These are phyloP conservation scores for Fomitopsis palustris DNA, from an alignment of 1,284 basidiomycete species.

Conservation along the genomic window DNA sequence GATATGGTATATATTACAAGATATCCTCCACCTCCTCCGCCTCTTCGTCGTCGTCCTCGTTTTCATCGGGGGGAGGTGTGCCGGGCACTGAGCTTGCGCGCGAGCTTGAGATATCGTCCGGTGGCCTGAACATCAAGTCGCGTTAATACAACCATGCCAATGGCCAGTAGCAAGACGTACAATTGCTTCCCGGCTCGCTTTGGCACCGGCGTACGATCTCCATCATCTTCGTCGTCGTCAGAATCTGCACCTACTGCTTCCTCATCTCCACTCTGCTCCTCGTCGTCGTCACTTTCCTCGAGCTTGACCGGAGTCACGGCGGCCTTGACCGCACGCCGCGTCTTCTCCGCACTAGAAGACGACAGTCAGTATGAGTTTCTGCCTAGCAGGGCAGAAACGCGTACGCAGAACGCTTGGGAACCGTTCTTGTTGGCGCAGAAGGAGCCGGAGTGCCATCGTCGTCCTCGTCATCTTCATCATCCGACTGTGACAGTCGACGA, in stretches of 20 bases:
- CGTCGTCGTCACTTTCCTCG: slow-evolving; percentile 38
- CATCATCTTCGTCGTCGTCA: slow-evolving; percentile 29
- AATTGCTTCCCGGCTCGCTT: neutral
- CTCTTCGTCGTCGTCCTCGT: slow-evolving; percentile 1
- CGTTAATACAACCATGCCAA: neutral
- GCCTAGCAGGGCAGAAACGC: slow-evolving; percentile 10
- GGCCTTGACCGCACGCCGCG: slow-evolving; percentile 24
- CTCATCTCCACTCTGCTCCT: slow-evolving; percentile 24
- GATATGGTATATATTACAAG: too few species aligned
- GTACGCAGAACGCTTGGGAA: slow-evolving; percentile 34
- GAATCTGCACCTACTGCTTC: slow-evolving; percentile 11
- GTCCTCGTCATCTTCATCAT: slow-evolving; percentile 41
- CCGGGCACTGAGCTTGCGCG: neutral
- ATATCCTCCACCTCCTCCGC: slow-evolving; percentile 2
- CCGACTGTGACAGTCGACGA: slow-evolving; percentile 39
- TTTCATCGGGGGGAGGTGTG: neutral
- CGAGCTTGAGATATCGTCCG: neutral
- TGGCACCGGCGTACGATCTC: slow-evolving; percentile 26
- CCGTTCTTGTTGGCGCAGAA: slow-evolving; percentile 27
- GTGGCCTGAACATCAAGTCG: neutral
- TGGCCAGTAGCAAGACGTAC: neutral
- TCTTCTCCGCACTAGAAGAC: slow-evolving; percentile 19
- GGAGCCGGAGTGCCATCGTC: slow-evolving; percentile 26
- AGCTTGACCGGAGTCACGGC: slow-evolving; percentile 14
- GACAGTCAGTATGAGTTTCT: neutral